Base-by-base conservation (phyloP, 495 filamentous ascomycete genomes). In the Neurospora intermedia region DNA sequence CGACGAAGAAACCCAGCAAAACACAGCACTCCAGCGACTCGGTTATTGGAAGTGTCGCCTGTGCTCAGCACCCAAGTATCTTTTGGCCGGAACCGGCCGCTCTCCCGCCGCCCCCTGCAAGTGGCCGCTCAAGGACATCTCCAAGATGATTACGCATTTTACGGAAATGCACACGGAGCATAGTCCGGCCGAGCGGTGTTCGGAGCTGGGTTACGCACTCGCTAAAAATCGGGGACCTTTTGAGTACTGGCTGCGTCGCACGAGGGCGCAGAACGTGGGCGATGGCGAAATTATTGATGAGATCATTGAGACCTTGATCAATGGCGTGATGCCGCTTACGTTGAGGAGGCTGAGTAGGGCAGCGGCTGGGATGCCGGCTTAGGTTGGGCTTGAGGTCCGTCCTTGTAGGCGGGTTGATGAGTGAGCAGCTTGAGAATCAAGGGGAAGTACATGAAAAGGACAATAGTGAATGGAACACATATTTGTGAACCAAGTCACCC, bases 41-140 rank as follows among this genome's bases (percentile, higher is more conserved):
- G 84, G 84, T 3, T 82, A 80, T 71, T 85, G 84, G 84, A 80
- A 81, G 69, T 85, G 84, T 59, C 82, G 82, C 2, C 79, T 85
- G 0, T 85, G 84, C 75, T 75, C 76, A 2, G 78, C 83, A 0
- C 74, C 76, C 40, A 84, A 83, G 41, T 85, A 82, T 43, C 76
- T 82, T 8, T 76, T 81, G 18, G 82, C 83, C 0, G 81, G 81
- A 20, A 59, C 73, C 20, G 79, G 79, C 35, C 78, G 82, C 69
- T 77, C 80, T 3, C 84, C 84, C n/a, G 82, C 82, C 42, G 78
- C 78, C 70, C 84, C 84, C 62, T 83, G 82, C 79, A 85, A 84
- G 72, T 84, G 82, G 82, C 81, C 82, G 18, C 76, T 85, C 11
- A 83, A 83, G 74, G 83, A 84, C 71, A 80, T 84, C 35, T 80